Conservation (phyloP, 108 stramenopile species). For the Nitzschia sp. region DNA sequence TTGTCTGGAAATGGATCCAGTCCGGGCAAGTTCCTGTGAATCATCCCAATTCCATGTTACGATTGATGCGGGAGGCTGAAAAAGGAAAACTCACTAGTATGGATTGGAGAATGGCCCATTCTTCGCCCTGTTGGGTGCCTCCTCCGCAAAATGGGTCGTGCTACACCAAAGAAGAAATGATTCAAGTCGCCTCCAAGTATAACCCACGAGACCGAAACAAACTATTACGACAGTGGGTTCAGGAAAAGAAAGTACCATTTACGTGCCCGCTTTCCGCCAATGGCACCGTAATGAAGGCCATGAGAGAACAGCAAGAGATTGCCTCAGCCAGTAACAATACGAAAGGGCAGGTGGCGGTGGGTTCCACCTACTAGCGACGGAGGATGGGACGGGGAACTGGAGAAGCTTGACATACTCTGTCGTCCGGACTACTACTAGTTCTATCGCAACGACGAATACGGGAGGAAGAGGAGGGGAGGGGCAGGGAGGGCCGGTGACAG, state of each 20-base stretch:
- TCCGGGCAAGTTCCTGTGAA: background rate
- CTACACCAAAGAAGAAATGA: constrained; percentile 2
- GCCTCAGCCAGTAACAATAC: too few relatives aligned
- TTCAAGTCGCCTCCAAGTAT: background rate
- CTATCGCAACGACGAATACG: too few relatives aligned
- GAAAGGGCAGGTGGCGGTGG: too few relatives aligned
- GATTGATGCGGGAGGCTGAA: constrained; percentile 9
- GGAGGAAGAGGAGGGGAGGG: too few relatives aligned
- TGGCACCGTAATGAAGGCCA: constrained; percentile 12
- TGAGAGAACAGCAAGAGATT: background rate
- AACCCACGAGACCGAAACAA: constrained; percentile 3
- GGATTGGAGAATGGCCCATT: constrained; percentile 1
- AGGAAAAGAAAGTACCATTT: constrained; percentile 2
- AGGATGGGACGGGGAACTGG: too few relatives aligned
- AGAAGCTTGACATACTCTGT: too few relatives aligned
- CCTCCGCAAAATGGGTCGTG: background rate
- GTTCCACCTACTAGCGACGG: too few relatives aligned
- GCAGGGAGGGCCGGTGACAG: too few relatives aligned
- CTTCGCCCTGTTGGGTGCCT: background rate
- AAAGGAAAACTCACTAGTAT: background rate
- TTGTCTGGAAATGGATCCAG: constrained; percentile 10
- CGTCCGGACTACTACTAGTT: too few relatives aligned
- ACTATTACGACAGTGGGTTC: constrained; percentile 8
- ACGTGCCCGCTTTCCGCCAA: constrained; percentile 8
- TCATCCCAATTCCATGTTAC: constrained; percentile 14